These are phyloP conservation scores for Phanerodontia chrysosporium DNA, from an alignment of 768 basidiomycete genomes.

Conservation along the genomic window DNA sequence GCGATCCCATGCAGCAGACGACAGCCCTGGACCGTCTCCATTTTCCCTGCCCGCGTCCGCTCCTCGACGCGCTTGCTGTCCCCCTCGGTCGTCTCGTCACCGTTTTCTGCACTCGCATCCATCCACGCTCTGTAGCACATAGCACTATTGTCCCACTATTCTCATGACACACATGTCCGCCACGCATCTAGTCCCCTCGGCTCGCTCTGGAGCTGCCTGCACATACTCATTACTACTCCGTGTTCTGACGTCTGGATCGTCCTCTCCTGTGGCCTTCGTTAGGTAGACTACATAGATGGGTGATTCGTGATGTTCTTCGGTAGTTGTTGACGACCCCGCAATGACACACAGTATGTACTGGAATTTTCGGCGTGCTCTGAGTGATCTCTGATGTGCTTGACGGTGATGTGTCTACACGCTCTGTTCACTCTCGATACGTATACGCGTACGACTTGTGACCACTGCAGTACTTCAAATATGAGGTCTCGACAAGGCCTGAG, in stretches of 20 bases:
- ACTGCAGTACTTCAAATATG: too few relatives aligned
- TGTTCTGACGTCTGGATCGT: background rate
- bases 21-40: conserved; percentile 10
- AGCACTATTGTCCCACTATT: background rate
- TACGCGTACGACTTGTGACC: too few relatives aligned
- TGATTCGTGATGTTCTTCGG: conserved; percentile 8
- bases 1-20: background rate
- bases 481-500: too few relatives aligned
- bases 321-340: conserved; percentile 15
- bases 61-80: conserved; percentile 7
- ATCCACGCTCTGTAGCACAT: conserved; percentile 1
- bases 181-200: conserved; percentile 8
- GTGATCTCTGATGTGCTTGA: too few relatives aligned
- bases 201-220: conserved; percentile 15
- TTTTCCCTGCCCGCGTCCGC: background rate
- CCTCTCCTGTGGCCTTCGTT: background rate
- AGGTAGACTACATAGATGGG: conserved; percentile 9
- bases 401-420: too few relatives aligned
- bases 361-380: background rate
- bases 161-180: conserved; percentile 12
- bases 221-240: background rate
- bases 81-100: conserved; percentile 13
- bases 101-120: background rate
- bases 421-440: too few relatives aligned
- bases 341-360: conserved; percentile 13